Conservation (phyloP, 2,329 filamentous ascomycete species). For the Tolypocladium sp. region DNA sequence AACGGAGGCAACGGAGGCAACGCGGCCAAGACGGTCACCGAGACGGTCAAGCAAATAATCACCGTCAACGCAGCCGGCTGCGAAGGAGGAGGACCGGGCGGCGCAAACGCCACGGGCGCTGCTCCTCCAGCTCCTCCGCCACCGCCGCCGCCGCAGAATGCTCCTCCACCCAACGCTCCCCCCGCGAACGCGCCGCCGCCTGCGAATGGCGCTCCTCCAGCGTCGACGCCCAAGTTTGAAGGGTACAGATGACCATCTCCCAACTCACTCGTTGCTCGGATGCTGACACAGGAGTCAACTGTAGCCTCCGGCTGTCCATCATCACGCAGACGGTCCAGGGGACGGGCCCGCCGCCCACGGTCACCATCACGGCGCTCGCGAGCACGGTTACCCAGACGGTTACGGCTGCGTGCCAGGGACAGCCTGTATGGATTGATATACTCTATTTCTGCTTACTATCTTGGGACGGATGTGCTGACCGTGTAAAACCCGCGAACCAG, state of each 20-base stretch:
- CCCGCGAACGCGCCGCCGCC: background rate
- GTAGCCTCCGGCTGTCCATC: constrained; percentile 2
- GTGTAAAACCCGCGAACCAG: background rate
- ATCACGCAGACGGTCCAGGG: constrained; percentile 6
- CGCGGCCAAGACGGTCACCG: constrained; percentile 4
- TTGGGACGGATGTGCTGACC: background rate
- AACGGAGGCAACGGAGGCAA: background rate
- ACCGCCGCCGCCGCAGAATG: too few relatives aligned
- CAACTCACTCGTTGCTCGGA: background rate
- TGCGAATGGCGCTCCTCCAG: background rate
- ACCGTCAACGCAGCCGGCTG: constrained; percentile 3
- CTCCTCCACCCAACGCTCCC: background rate
- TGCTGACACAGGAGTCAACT: background rate
- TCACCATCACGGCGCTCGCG: constrained; percentile 7
- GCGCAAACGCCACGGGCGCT: background rate
- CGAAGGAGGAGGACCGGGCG: background rate
- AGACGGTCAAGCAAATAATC: constrained; percentile 6
- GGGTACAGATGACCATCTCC: constrained; percentile 4
- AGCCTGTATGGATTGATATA: background rate
- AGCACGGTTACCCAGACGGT: constrained; percentile 4
- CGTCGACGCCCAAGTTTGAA: constrained; percentile 5
- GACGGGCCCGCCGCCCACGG: constrained; percentile 2
- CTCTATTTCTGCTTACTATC: background rate
- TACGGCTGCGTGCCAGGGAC: constrained; percentile 1
- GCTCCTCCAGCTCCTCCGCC: background rate